Percentiles rank a stretch among this genome's conserved stretches.
Evolutionary conservation across 2,329 filamentous ascomycete species (phyloP).

Genomic region (Alternaria ethzedia): DNA sequence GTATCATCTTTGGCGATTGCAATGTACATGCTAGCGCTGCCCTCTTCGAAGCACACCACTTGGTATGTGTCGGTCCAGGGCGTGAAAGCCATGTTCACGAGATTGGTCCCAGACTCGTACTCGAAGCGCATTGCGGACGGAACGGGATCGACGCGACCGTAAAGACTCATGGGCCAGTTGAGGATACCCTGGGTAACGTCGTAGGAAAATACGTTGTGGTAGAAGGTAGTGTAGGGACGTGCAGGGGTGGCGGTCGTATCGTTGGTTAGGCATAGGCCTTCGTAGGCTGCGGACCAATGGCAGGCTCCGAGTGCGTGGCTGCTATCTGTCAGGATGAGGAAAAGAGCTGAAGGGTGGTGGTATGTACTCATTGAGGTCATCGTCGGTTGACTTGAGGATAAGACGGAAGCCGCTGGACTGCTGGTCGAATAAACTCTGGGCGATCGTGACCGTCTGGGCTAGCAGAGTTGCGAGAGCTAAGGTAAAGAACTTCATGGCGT

Average conservation of each 20-base stretch:
- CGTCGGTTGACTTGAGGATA: conserved; percentile 25
- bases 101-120: conserved; percentile 42
- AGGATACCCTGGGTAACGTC: conserved; percentile 17
- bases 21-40: conserved; percentile 41
- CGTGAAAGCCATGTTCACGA: conserved; percentile 49
- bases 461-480: conserved; percentile 4
- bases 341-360: not conserved
- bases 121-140: conserved; percentile 42
- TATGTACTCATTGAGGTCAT: conserved; percentile 22
- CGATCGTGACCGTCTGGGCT: not conserved
- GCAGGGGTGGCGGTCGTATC: conserved; percentile 10
- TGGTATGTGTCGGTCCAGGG: conserved; percentile 25
- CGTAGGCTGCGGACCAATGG: conserved; percentile 56
- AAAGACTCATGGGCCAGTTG: conserved; percentile 14
- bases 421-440: not conserved
- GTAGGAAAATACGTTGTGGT: conserved; percentile 35
- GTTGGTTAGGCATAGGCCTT: conserved; percentile 43
- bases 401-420: conserved; percentile 30
- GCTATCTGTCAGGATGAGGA: not conserved
- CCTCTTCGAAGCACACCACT: conserved; percentile 48
- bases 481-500: conserved; percentile 9
- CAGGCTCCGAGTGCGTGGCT: conserved; percentile 36
- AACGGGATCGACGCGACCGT: not conserved
- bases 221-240: conserved; percentile 29
- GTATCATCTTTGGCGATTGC: conserved; percentile 33